phyloP scores from a whole-genome alignment of 2,329 filamentous ascomycete genomes.

The Coniella lustricola region DNA sequence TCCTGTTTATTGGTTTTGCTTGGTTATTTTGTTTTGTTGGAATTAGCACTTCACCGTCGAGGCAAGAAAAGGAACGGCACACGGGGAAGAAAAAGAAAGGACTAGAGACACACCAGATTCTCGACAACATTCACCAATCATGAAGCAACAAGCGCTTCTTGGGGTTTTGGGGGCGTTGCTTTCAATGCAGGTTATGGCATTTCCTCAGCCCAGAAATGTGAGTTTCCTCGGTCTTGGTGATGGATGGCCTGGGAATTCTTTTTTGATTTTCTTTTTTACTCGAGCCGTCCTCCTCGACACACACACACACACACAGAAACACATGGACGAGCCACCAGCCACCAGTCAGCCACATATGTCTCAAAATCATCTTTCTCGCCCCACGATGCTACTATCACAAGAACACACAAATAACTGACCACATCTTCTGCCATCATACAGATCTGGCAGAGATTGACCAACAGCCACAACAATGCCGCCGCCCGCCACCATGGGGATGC shows the following conservation, averaged over 20 bases:
- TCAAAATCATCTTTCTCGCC: no score
- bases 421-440: neutral
- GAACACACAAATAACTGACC: neutral
- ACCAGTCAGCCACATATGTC: neutral
- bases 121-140: neutral
- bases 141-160: slow-evolving; percentile 6
- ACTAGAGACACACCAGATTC: neutral
- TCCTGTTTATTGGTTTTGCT: no score
- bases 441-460: slow-evolving; percentile 3
- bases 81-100: no score
- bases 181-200: neutral
- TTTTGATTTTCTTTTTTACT: neutral
- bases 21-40: no score
- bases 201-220: slow-evolving; percentile 2
- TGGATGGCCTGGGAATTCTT: no score
- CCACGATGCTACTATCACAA: no score
- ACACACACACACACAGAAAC: no score
- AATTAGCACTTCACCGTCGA: no score
- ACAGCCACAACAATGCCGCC: neutral
- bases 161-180: slow-evolving; percentile 2
- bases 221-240: no score
- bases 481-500: neutral
- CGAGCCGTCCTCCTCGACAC: no score
- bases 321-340: neutral
- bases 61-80: no score